A percentile compares a stretch with the other conserved stretches of the same genome.
Evolutionary conservation across 805 yeast genomes (phyloP).

Genomic region (Barnettozyma sucrosica): DNA sequence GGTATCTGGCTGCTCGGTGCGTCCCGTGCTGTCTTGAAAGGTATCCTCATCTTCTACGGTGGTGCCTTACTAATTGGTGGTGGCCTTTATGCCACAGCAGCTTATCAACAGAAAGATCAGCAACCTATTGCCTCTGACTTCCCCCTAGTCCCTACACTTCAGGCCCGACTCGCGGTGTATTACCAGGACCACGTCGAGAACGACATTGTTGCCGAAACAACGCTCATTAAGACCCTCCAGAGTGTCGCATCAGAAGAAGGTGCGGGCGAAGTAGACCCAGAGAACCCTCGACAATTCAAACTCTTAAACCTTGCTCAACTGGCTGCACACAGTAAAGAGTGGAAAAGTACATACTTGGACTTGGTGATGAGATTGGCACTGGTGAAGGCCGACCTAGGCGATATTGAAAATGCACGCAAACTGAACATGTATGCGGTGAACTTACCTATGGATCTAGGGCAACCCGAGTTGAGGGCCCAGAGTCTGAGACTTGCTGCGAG

Average conservation of each 20-base stretch:
- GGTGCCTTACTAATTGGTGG: conserved; percentile 9
- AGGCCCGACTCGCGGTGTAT: conserved; percentile 31
- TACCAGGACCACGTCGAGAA: conserved; percentile 32
- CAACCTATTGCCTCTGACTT: conserved; percentile 12
- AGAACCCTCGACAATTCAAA: conserved; percentile 17
- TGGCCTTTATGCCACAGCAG: conserved; percentile 4
- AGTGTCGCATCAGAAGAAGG: conserved; percentile 29
- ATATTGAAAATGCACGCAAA: conserved; percentile 22
- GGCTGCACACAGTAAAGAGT: conserved; percentile 24
- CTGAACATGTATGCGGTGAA: conserved; percentile 28
- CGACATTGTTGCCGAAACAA: conserved; percentile 29
- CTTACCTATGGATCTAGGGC: conserved; percentile 27
- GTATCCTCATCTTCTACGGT: conserved; percentile 12
- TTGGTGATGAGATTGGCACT: conserved; percentile 35
- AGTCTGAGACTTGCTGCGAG: conserved; percentile 35
- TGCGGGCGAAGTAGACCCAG: conserved; percentile 14
- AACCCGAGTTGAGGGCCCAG: conserved; percentile 17
- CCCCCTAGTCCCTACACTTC: conserved; percentile 2
- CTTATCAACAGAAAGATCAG: conserved; percentile 8
- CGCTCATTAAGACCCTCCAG: conserved; percentile 29
- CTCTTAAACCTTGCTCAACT: conserved; percentile 22
- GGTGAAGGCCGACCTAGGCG: conserved; percentile 26
- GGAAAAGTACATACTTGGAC: conserved; percentile 33
- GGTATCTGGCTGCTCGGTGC: conserved; percentile 7
- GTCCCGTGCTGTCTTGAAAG: conserved; percentile 14